phyloP scores from a whole-genome alignment of 1,284 basidiomycete species.

The Meira nashicola region DNA sequence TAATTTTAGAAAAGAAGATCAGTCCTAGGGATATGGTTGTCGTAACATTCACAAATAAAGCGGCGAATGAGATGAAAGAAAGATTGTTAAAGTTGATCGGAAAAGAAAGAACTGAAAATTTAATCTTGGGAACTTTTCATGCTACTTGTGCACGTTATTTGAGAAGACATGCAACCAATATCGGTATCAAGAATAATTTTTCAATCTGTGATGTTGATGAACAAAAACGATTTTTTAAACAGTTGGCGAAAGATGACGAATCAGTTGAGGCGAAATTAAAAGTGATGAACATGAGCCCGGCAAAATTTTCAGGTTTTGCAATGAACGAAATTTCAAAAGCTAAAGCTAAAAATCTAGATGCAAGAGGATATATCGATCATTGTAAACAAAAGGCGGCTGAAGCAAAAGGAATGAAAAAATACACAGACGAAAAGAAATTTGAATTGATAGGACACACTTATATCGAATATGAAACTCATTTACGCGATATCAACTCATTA shows the following conservation, averaged over 20 bases:
- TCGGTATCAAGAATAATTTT: conserved; percentile 70
- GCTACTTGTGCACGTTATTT: conserved; percentile 69
- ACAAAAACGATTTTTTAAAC: conserved; percentile 66
- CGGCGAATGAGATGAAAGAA: conserved; percentile 79
- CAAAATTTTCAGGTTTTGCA: conserved; percentile 65
- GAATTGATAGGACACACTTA: conserved; percentile 57
- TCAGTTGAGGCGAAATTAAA: conserved; percentile 52
- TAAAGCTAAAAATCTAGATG: conserved; percentile 67
- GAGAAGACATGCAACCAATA: conserved; percentile 63
- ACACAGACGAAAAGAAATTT: neutral
- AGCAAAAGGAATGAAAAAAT: neutral
- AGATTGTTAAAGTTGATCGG: conserved; percentile 71
- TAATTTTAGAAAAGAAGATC: conserved; percentile 36
- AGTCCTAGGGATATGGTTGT: conserved; percentile 42
- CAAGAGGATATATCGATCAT: conserved; percentile 50
- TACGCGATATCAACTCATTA: conserved; percentile 66
- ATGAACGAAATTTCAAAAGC: conserved; percentile 71
- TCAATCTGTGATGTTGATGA: conserved; percentile 78
- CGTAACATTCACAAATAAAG: conserved; percentile 63
- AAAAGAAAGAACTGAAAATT: conserved; percentile 59
- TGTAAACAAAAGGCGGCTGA: neutral
- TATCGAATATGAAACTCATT: conserved; percentile 64
- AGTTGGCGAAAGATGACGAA: conserved; percentile 62
- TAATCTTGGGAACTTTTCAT: conserved; percentile 76
- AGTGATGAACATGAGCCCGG: conserved; percentile 58